These are phyloP conservation scores for Diversispora eburnea DNA, from an alignment of 192 early-diverging fungal species.

Conservation along the genomic window DNA sequence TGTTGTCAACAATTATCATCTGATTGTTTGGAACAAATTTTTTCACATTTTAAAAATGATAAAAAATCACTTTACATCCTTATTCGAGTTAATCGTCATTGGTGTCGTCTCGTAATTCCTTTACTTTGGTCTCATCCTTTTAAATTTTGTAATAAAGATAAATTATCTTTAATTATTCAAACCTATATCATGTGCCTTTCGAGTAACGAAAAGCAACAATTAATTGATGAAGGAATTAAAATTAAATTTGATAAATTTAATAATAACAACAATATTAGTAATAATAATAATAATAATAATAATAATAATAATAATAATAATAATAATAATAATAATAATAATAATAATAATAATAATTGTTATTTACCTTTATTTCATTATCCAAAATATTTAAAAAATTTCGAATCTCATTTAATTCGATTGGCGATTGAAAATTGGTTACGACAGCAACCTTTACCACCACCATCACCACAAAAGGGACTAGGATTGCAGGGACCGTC, in stretches of 20 bases:
- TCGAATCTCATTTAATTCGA: neutral
- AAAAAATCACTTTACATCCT: neutral
- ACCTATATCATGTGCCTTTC: constrained; percentile 2
- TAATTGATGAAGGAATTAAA: neutral
- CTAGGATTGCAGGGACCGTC: no score
- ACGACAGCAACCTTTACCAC: neutral
- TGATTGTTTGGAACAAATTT: constrained; percentile 5
- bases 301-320: no score
- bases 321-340: no score
- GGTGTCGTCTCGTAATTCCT: constrained; percentile 8
- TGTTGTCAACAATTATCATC: neutral
- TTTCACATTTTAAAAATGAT: constrained; percentile 11
- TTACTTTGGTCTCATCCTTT: constrained; percentile 21
- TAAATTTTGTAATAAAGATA: neutral
- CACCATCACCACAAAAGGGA: no score
- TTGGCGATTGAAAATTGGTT: neutral
- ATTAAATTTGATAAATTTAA: neutral
- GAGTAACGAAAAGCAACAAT: neutral
- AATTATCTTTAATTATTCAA: constrained; percentile 1
- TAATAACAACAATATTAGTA: no score
- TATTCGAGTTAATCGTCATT: constrained; percentile 12
- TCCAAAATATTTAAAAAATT: neutral
- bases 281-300: no score
- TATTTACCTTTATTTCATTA: neutral
- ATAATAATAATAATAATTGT: neutral